Conservation (phyloP, 2,329 filamentous ascomycete species). For the Arthrobotrys conoides region DNA sequence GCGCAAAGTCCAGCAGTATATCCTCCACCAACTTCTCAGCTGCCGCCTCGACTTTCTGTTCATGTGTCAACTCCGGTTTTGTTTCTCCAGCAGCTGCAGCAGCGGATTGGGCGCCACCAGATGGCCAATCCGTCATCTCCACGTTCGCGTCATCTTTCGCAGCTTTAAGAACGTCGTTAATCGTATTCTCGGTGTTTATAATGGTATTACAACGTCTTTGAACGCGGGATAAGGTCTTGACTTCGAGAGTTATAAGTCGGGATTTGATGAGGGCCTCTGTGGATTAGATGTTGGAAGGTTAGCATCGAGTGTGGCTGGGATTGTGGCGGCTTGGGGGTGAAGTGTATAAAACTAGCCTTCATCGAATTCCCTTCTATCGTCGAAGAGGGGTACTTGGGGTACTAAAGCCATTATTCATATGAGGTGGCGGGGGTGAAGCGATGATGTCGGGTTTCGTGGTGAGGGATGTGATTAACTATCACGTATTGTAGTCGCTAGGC, state of each 20-base stretch:
- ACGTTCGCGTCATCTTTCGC: slow-evolving; percentile 44
- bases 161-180: slow-evolving; percentile 41
- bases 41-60: slow-evolving; percentile 40
- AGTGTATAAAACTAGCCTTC: slow-evolving; percentile 29
- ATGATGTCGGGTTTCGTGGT: not conserved
- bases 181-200: slow-evolving; percentile 45
- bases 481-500: not conserved
- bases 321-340: no score
- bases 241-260: slow-evolving; percentile 63
- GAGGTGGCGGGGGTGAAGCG: not conserved
- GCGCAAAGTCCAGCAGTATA: slow-evolving; percentile 63
- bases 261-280: slow-evolving; percentile 64
- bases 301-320: not conserved
- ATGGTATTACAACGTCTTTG: slow-evolving; percentile 62
- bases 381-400: slow-evolving; percentile 43
- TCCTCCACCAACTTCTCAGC: slow-evolving; percentile 61
- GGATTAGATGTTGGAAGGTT: slow-evolving; percentile 13
- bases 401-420: slow-evolving; percentile 44
- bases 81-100: not conserved
- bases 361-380: slow-evolving; percentile 43
- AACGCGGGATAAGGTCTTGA: slow-evolving; percentile 63
- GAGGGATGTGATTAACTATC: slow-evolving; percentile 4
- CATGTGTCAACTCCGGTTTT: slow-evolving; percentile 27
- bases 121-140: slow-evolving; percentile 41
- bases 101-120: not conserved